These are phyloP conservation scores for Daedaleopsis nitida DNA, from an alignment of 768 basidiomycete genomes.

Conservation along the genomic window DNA sequence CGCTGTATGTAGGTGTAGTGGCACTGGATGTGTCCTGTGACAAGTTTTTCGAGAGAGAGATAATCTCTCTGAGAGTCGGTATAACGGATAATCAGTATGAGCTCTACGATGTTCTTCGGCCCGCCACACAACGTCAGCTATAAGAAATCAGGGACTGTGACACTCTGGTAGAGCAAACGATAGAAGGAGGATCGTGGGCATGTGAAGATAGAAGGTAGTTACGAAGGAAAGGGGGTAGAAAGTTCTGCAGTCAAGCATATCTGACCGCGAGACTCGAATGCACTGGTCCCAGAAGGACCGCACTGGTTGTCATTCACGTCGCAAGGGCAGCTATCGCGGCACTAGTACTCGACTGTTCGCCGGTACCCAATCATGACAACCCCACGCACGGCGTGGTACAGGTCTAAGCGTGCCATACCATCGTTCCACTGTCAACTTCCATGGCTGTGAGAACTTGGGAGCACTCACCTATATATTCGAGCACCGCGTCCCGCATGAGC, in stretches of 20 bases:
- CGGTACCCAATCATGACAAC: background rate
- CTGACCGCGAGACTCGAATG: background rate
- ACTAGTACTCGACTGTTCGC: background rate
- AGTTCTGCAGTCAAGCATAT: background rate
- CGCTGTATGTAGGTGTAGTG: too few relatives aligned
- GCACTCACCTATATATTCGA: background rate
- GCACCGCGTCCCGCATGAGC: background rate
- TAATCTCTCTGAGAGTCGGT: too few relatives aligned
- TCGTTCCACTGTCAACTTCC: background rate
- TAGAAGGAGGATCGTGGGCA: background rate
- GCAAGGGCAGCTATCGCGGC: background rate
- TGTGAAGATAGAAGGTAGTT: background rate
- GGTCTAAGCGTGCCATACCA: background rate
- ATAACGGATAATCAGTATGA: too few relatives aligned
- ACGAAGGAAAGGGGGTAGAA: too few relatives aligned
- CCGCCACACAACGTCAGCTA: too few relatives aligned
- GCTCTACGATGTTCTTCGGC: too few relatives aligned
- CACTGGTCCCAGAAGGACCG: background rate
- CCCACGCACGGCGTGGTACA: background rate
- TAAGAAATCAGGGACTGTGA: too few relatives aligned
- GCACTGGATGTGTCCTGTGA: too few relatives aligned
- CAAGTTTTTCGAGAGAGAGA: too few relatives aligned
- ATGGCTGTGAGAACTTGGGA: background rate
- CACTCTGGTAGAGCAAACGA: too few relatives aligned
- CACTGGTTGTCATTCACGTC: background rate